These are phyloP conservation scores for Perkinsela sp. DNA, from an alignment of 208 protist species.

Conservation along the genomic window DNA sequence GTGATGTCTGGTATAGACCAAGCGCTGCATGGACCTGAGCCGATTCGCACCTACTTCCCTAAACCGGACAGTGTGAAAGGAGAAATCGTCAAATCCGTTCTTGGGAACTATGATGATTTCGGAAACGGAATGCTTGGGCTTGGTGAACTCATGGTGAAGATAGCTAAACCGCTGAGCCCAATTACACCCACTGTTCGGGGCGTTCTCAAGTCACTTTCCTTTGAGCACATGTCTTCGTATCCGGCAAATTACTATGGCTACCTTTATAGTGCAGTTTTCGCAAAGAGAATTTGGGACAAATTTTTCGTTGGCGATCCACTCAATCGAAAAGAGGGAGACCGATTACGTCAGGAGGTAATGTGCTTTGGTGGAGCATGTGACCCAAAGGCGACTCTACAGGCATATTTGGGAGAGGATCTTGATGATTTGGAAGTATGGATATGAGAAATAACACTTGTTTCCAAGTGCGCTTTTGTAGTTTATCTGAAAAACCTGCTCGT, in stretches of 20 bases:
- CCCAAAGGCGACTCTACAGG: constrained; percentile 27
- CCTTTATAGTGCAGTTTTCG: constrained; percentile 55
- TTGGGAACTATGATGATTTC: constrained; percentile 33
- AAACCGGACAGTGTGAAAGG: constrained; percentile 20
- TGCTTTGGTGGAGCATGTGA: constrained; percentile 43
- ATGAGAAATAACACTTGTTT: constrained; percentile 7
- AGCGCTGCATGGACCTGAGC: constrained; percentile 47
- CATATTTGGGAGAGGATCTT: constrained; percentile 41
- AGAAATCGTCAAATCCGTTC: constrained; percentile 30
- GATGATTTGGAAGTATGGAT: constrained; percentile 55
- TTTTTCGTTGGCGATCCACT: constrained; percentile 57
- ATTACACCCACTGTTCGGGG: constrained; percentile 26
- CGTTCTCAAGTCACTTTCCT: constrained; percentile 32
- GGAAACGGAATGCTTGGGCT: constrained; percentile 38
- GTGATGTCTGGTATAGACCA: constrained; percentile 51
- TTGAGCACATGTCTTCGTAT: constrained; percentile 63
- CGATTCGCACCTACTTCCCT: constrained; percentile 46
- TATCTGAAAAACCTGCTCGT: no score
- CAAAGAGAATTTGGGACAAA: constrained; percentile 51
- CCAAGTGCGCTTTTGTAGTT: no score
- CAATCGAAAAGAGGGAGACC: constrained; percentile 34
- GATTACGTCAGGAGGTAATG: constrained; percentile 56
- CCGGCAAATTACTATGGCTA: constrained; percentile 69
- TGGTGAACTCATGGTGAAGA: constrained; percentile 31
- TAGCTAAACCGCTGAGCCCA: constrained; percentile 34